A percentile compares a stretch with the other conserved stretches of the same genome.
Conservation (phyloP, 1,139 yeast species). For the Scheffersomyces stambukii region DNA sequence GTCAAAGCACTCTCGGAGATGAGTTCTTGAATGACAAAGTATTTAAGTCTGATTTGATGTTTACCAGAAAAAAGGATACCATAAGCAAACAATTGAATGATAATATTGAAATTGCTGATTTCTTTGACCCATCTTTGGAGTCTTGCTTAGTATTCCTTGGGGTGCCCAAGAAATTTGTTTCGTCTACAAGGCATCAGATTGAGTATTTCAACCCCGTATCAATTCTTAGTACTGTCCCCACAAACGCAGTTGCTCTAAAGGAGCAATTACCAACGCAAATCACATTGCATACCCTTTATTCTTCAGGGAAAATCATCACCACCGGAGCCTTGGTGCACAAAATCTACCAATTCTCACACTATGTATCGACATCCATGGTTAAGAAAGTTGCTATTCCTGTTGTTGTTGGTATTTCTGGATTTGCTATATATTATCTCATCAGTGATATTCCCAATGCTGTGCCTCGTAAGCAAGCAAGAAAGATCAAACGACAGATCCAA, state of each 20-base stretch:
- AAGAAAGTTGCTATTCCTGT: conserved; percentile 44
- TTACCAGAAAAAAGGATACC: conserved; percentile 65
- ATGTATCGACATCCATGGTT: conserved; percentile 25
- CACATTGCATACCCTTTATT: conserved; percentile 40
- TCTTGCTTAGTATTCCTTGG: conserved; percentile 48
- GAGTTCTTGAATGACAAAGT: conserved; percentile 60
- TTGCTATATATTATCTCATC: conserved; percentile 63
- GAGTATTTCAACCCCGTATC: conserved; percentile 32
- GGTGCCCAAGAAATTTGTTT: conserved; percentile 30
- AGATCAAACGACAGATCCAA: conserved; percentile 58
- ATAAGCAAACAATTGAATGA: conserved; percentile 57
- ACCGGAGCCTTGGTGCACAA: conserved; percentile 38
- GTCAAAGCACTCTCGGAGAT: conserved; percentile 53
- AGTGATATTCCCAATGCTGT: conserved; percentile 85
- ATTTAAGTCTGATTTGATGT: conserved; percentile 81
- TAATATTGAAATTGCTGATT: conserved; percentile 61
- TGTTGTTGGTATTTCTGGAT: conserved; percentile 48
- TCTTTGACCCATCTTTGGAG: conserved; percentile 71
- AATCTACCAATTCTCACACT: conserved; percentile 23
- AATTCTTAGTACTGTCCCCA: conserved; percentile 30
- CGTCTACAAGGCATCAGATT: conserved; percentile 26
- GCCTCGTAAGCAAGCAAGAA: conserved; percentile 76
- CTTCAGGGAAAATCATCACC: conserved; percentile 42
- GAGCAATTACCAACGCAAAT: conserved; percentile 36
- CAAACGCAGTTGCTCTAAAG: conserved; percentile 28